Base-by-base conservation (phyloP, 2,329 filamentous ascomycete species). In the Arachnomyces sp. region DNA sequence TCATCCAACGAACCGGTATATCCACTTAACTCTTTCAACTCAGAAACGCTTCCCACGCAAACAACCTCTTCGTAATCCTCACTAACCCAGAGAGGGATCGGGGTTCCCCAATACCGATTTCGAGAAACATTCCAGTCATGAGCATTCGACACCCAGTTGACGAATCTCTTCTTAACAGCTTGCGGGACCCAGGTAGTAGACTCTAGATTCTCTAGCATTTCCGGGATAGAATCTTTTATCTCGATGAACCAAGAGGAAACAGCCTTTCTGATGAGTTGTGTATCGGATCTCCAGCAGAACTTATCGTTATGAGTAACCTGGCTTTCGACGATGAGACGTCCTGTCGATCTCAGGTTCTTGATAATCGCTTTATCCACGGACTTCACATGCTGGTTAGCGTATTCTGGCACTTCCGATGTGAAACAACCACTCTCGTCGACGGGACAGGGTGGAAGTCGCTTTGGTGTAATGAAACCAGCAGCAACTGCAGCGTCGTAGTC, bases 171-270 rank as follows among this genome's bases (percentile, higher is more conserved):
- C 63, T 95, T 95, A 46, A 96, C 88, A 52, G 86, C 85, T 1
- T 75, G 80, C 1, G 90, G 90, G 1, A 94, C 87, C 90, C 90
- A 96, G 58, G n/a, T n/a, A n/a, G 93, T 85, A 5, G 88, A 92
- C 11, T 77, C 76, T 56, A 93, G 82, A 44, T 95, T 89, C 51
- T 90, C 92, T 53, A 95, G 72, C 82, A 96, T 90, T 48, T 89
- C 71, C 1, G 88, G 87, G 38, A 95, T 79, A 52, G 88, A 84
- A 44, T 84, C 77, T 13, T 82, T 78, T 34, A 95, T 86, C 61
- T 86, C 86, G 54, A 96, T 84, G 60, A 95, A 95, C 90, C 90
- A 96, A 1, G 88, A 87, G 7, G 89, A 86, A 13, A 95, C 87
- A 17, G 90, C 87, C 48, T 85, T 80, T 66, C 94, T 92, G 53